Conservation (phyloP, 2,329 filamentous ascomycete genomes). For the Fusarium avenaceum region DNA sequence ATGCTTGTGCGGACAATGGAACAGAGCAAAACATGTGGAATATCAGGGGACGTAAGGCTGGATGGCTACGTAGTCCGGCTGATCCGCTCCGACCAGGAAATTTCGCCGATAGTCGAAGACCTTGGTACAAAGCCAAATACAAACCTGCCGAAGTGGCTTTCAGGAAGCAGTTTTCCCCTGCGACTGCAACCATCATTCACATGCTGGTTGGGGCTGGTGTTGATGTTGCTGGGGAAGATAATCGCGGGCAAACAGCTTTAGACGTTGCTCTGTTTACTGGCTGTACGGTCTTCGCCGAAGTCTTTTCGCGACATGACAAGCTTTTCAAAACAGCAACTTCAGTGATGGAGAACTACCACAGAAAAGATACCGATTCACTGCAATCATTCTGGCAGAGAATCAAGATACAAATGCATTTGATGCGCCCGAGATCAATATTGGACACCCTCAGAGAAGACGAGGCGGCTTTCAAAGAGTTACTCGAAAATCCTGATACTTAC, state of each 20-base stretch:
- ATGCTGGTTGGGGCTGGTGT: constrained; percentile 22
- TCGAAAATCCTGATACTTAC: background rate
- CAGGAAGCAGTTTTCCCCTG: background rate
- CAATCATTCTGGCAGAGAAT: background rate
- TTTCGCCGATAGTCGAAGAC: fast-evolving
- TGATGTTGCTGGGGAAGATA: constrained; percentile 3
- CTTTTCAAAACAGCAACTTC: constrained; percentile 18
- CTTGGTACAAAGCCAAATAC: background rate
- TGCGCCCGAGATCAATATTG: constrained; percentile 14
- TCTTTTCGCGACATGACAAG: constrained; percentile 20
- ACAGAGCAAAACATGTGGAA: constrained; percentile 35
- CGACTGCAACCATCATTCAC: constrained; percentile 15
- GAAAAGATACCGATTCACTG: background rate
- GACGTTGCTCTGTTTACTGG: constrained; percentile 29
- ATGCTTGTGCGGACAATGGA: constrained; percentile 35
- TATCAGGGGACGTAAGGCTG: background rate
- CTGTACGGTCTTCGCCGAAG: constrained; percentile 23
- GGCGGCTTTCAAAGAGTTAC: background rate
- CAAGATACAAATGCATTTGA: constrained; percentile 30
- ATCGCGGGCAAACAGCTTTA: constrained; percentile 11
- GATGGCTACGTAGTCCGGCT: constrained; percentile 1
- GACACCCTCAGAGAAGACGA: background rate
- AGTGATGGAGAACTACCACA: background rate
- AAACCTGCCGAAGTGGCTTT: background rate
- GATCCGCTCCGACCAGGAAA: constrained; percentile 17